These are phyloP conservation scores for Pseudonitzschia delicatissima DNA, from an alignment of 108 stramenopile species.

Conservation along the genomic window DNA sequence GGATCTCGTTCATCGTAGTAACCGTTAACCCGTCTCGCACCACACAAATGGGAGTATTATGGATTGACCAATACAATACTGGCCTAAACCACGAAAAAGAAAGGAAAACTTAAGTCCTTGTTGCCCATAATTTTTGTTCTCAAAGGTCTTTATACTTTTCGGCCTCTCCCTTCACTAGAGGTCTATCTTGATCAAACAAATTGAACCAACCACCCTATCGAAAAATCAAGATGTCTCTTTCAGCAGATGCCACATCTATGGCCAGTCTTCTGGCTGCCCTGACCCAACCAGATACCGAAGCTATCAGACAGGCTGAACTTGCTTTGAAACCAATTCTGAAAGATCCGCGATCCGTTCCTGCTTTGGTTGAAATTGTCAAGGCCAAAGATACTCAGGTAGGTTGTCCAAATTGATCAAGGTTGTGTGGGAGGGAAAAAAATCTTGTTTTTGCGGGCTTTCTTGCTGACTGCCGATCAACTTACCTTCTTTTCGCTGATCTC, in stretches of 20 bases:
- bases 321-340: constrained; percentile 87
- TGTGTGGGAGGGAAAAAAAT: neutral
- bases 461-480: neutral
- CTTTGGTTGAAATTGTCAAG: constrained; percentile 69
- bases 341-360: constrained; percentile 69
- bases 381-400: constrained; percentile 52
- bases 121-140: no score
- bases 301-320: constrained; percentile 85
- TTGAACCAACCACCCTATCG: neutral
- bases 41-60: no score
- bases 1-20: no score
- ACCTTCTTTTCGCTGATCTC: neutral
- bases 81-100: no score
- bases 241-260: constrained; percentile 17
- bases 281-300: constrained; percentile 85
- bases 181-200: no score
- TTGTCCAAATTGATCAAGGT: neutral
- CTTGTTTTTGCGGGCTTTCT: neutral
- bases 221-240: constrained; percentile 18
- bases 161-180: no score
- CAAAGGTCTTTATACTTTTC: no score
- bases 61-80: no score
- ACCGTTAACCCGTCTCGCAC: no score
- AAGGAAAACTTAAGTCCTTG: no score
- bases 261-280: constrained; percentile 55